A percentile compares a stretch with the other conserved stretches of the same genome.
Conservation (phyloP, 805 yeast species). For the Pichia deserticola region DNA sequence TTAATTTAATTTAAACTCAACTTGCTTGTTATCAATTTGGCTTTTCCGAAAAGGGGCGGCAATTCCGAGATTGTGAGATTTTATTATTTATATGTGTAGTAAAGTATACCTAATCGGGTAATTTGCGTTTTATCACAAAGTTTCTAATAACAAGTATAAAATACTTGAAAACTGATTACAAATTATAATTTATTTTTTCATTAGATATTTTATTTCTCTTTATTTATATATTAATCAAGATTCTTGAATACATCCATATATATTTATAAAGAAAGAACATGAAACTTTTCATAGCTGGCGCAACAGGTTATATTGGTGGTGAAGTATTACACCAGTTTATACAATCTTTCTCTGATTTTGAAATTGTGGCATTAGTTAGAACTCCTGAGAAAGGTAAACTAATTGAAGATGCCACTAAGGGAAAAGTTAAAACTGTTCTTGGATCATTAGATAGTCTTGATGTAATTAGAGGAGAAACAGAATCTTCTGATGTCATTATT, state of each 20-base stretch:
- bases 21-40: too few species aligned
- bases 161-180: too few species aligned
- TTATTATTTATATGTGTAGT: too few species aligned
- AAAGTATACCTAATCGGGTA: too few species aligned
- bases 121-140: too few species aligned
- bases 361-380: background rate
- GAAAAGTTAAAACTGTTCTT: background rate
- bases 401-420: background rate
- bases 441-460: background rate
- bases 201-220: background rate
- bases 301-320: slow-evolving; percentile 2
- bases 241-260: too few species aligned
- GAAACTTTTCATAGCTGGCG: background rate
- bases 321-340: background rate
- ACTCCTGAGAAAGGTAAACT: background rate
- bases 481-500: background rate
- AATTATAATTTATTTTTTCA: too few species aligned
- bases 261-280: background rate
- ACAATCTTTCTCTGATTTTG: background rate
- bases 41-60: too few species aligned
- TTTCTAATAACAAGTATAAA: too few species aligned
- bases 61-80: too few species aligned
- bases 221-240: background rate
- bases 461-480: background rate
- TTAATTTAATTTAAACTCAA: too few species aligned